These are phyloP conservation scores for Musa beccarii DNA, from an alignment of 176 grass and related monocot genomes.

Conservation along the genomic window DNA sequence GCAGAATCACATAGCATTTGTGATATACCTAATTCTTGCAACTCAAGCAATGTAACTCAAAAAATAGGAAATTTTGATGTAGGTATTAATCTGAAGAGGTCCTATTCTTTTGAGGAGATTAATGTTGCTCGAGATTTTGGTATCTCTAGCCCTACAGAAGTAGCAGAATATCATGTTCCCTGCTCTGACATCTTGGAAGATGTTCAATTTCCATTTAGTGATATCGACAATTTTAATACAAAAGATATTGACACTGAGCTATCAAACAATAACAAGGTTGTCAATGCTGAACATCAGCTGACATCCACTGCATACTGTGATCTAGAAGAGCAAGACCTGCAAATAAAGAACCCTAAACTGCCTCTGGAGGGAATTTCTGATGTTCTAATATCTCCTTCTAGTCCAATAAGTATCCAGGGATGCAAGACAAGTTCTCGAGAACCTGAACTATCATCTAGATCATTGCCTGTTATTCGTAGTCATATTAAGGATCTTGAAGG, in stretches of 20 bases:
- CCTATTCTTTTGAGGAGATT: conserved; percentile 17
- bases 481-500: conserved; percentile 60
- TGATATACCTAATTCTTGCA: conserved; percentile 14
- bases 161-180: conserved; percentile 21
- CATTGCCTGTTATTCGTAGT: conserved; percentile 60
- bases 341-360: conserved; percentile 2
- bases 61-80: conserved; percentile 11
- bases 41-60: conserved; percentile 16
- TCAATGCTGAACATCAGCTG: conserved; percentile 19
- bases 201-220: conserved; percentile 70
- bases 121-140: conserved; percentile 13
- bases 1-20: conserved; percentile 16
- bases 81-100: conserved; percentile 15
- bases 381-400: conserved; percentile 33
- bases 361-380: conserved; percentile 26
- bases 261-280: conserved; percentile 19
- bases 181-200: conserved; percentile 51
- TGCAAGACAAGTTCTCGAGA: conserved; percentile 20
- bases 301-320: conserved; percentile 28
- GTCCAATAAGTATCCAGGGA: conserved; percentile 48
- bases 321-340: conserved; percentile 28
- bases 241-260: conserved; percentile 25
- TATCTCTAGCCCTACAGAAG: conserved; percentile 21
- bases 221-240: conserved; percentile 44
- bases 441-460: conserved; percentile 40